Conservation (phyloP, 2,329 filamentous ascomycete genomes). For the Tolypocladium pustulatum region DNA sequence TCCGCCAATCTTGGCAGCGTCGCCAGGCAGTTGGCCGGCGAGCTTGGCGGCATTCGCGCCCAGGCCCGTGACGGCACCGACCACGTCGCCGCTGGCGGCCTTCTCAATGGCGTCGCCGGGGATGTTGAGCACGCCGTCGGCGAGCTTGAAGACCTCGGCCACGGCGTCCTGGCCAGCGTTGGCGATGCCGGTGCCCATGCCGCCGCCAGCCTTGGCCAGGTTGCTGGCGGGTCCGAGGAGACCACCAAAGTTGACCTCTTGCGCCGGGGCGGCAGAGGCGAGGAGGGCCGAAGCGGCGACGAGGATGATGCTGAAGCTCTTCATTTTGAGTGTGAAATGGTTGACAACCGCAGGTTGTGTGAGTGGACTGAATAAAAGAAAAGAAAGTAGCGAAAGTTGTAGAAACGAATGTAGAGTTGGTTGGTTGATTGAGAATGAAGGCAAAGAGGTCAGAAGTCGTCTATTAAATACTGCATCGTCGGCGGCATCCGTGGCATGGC, state of each 20-base stretch:
- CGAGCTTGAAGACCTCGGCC: constrained; percentile 7
- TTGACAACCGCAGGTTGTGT: background rate
- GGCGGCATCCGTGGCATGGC: too few species aligned
- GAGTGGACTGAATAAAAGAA: background rate
- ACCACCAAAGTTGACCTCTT: background rate
- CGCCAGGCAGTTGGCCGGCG: background rate
- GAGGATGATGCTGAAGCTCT: background rate
- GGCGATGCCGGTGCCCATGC: constrained; percentile 4
- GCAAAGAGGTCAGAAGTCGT: background rate
- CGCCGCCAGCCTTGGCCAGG: background rate
- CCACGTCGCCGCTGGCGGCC: background rate
- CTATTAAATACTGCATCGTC: background rate
- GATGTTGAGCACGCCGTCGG: constrained; percentile 7
- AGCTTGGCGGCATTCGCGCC: background rate
- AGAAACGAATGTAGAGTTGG: background rate
- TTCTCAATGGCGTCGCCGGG: constrained; percentile 4
- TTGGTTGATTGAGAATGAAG: background rate
- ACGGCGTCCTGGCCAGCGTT: constrained; percentile 2
- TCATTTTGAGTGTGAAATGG: background rate
- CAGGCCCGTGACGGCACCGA: background rate
- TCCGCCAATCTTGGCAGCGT: background rate
- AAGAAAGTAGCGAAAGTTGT: background rate
- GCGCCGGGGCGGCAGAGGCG: background rate
- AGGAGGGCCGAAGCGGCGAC: background rate
- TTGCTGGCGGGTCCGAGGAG: background rate